Conservation (phyloP, 495 filamentous ascomycete genomes). For the Penicillium bovifimosum region DNA sequence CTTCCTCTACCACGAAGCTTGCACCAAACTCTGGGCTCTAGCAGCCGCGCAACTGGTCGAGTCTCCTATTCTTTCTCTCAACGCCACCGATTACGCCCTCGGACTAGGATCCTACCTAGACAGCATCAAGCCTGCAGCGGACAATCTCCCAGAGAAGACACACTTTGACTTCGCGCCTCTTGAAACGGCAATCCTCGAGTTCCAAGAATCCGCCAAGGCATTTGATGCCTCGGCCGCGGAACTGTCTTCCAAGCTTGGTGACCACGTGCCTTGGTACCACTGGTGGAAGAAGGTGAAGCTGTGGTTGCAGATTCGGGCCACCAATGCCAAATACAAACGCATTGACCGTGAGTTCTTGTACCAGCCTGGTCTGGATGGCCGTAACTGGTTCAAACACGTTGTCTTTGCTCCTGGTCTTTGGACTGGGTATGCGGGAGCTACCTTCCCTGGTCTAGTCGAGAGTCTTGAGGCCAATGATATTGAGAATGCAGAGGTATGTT, state of each 20-base stretch:
- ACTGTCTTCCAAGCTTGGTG: conserved; percentile 42
- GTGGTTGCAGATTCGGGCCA: conserved; percentile 45
- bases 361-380: conserved; percentile 50
- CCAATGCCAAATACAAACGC: conserved; percentile 58
- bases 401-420: conserved; percentile 73
- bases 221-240: conserved; percentile 54
- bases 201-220: conserved; percentile 40
- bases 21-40: conserved; percentile 53
- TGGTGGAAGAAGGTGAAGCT: conserved; percentile 64
- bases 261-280: conserved; percentile 68
- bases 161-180: conserved; percentile 44
- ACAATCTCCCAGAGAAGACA: conserved; percentile 16
- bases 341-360: conserved; percentile 60
- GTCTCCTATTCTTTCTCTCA: conserved; percentile 43
- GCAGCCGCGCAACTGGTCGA: conserved; percentile 44
- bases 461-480: conserved; percentile 51
- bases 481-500: conserved; percentile 39
- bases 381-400: conserved; percentile 64
- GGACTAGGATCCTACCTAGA: conserved; percentile 48
- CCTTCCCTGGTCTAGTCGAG: conserved; percentile 59
- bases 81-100: conserved; percentile 43
- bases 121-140: conserved; percentile 43
- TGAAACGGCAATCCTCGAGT: conserved; percentile 41
- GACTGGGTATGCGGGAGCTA: conserved; percentile 82
- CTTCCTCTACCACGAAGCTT: conserved; percentile 57